Base-by-base conservation (phyloP, 805 yeast genomes). In the Danielozyma ontarioensis region DNA sequence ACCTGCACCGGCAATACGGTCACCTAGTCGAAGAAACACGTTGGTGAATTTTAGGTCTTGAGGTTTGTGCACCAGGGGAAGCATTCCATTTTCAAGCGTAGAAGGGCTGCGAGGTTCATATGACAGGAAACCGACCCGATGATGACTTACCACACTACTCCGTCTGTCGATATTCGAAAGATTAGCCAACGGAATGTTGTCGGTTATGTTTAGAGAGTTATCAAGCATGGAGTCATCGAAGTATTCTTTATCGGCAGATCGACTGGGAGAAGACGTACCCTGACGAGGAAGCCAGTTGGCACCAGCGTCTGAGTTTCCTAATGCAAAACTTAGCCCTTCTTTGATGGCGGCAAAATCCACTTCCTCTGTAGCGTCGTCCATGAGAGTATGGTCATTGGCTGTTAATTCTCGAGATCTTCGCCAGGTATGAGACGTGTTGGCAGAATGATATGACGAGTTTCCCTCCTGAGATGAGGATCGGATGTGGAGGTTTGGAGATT, bases 1-100 rank as follows among this genome's bases (percentile, higher is more conserved):
- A 4, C 62, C 56, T 6, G 55, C 42, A 5, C 67, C 68, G 1
- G 64, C 66, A 27, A 62, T 57, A 40, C 68, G 55, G 26, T 59
- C 61, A 0, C 64, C 57, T 4, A 62, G 43, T 37, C 58, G 42
- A 3, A 57, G 37, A 12, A 62, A 35, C 4, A 49, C 46, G 30
- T 53, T 46, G 5, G 61, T 27, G 22, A 56, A 39, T 34, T 49
- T 52, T 4, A 19, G 8, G 6, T 19, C 22, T 19, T 19, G 6
- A 19, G 22, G 22, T 6, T 6, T 10, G 10, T 6, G 22, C 6
- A 10, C 10, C 6, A 10, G 10, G 10, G 10, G 6, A 19, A 19
- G 10, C 8, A 10, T 19, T 6, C 22, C 22, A 19, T 19, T 19
- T 10, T 19, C 22, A 6, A 19, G 10, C 10, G 22, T 19, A 19